Conservation (phyloP, 306 rosid species). For the Rosa persica region DNA sequence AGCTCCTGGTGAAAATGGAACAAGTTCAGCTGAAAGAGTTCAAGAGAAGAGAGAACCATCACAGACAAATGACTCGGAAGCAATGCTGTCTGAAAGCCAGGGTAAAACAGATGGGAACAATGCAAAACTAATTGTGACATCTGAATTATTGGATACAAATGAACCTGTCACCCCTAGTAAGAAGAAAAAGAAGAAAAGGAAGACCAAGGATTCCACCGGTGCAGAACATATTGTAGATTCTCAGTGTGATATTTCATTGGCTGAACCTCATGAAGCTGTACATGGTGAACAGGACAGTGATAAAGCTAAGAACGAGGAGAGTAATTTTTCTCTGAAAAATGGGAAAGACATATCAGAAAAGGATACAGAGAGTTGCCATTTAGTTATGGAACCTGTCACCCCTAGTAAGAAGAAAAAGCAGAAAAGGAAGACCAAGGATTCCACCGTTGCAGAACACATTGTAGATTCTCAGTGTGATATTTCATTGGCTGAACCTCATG, state of each 20-base stretch:
- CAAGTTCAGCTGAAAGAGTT: conserved; percentile 25
- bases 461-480: conserved; percentile 34
- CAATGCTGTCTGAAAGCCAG: conserved; percentile 31
- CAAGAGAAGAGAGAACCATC: conserved; percentile 39
- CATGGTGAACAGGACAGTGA: conserved; percentile 30
- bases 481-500: conserved; percentile 29
- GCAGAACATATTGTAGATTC: conserved; percentile 29
- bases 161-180: conserved; percentile 30
- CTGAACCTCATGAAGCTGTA: conserved; percentile 33
- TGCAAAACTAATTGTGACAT: conserved; percentile 27
- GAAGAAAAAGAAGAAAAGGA: conserved; percentile 40
- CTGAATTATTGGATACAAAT: conserved; percentile 32
- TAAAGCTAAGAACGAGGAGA: conserved; percentile 37
- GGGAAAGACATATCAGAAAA: conserved; percentile 27
- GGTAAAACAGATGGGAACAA: conserved; percentile 28
- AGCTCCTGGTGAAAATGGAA: conserved; percentile 35
- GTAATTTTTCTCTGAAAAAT: conserved; percentile 35
- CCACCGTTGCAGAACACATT: conserved; percentile 23
- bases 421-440: conserved; percentile 39
- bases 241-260: conserved; percentile 23
- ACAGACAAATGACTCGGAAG: conserved; percentile 32
- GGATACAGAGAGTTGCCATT: conserved; percentile 28
- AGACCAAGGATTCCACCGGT: conserved; percentile 33
- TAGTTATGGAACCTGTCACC: conserved; percentile 26
- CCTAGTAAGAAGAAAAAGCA: conserved; percentile 38